These are phyloP conservation scores for Chytridium lagenaria DNA, from an alignment of 371 early-diverging fungal species.

Conservation along the genomic window DNA sequence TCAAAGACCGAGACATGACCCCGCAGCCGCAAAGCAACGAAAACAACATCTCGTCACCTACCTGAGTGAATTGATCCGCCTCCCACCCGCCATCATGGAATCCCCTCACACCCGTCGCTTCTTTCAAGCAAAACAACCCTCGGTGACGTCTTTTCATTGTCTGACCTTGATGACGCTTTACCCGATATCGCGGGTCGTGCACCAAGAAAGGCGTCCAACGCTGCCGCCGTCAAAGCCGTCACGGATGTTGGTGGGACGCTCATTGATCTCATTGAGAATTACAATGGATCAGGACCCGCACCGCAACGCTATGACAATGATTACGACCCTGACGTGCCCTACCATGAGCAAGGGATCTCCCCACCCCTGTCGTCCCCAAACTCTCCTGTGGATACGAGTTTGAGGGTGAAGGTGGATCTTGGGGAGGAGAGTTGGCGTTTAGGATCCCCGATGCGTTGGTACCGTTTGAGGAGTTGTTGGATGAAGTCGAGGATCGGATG, in stretches of 20 bases:
- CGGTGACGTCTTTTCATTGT: constrained; percentile 49
- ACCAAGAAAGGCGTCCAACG: constrained; percentile 38
- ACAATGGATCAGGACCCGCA: constrained; percentile 14
- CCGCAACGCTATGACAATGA: neutral
- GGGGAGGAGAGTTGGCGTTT: constrained; percentile 42
- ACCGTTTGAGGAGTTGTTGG: constrained; percentile 35
- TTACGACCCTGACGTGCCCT: constrained; percentile 10
- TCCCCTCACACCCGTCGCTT: constrained; percentile 61
- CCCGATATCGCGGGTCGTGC: neutral
- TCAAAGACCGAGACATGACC: constrained; percentile 46
- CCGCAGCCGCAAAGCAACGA: constrained; percentile 51
- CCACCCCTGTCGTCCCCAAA: neutral
- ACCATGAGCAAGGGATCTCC: neutral
- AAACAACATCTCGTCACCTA: constrained; percentile 73
- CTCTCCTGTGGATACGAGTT: neutral
- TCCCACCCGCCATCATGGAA: constrained; percentile 51
- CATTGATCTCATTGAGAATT: constrained; percentile 47
- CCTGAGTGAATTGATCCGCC: constrained; percentile 64
- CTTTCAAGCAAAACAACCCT: constrained; percentile 70
- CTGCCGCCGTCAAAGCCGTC: neutral
- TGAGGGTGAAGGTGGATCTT: constrained; percentile 37
- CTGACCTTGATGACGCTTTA: constrained; percentile 6
- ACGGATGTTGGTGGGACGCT: constrained; percentile 32
- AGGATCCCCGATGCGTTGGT: constrained; percentile 27
- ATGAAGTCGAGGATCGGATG: constrained; percentile 38